Conservation (phyloP, 805 yeast species). For the Priceomyces fermenticarens region DNA sequence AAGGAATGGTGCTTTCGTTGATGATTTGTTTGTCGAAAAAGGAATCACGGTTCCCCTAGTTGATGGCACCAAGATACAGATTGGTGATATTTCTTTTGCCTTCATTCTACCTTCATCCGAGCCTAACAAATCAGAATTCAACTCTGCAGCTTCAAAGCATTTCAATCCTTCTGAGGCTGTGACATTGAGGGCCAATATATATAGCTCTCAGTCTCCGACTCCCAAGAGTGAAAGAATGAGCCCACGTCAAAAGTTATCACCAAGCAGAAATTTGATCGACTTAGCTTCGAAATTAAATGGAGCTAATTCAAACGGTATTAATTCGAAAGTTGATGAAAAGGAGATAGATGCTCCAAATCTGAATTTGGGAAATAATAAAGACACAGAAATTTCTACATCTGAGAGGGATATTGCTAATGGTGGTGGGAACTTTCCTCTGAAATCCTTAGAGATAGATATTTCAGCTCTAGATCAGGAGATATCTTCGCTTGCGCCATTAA, state of each 20-base stretch:
- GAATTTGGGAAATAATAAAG: constrained; percentile 25
- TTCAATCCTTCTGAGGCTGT: constrained; percentile 64
- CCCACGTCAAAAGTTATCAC: neutral
- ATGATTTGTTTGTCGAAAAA: constrained; percentile 82
- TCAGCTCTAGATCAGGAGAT: constrained; percentile 38
- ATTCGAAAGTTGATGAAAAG: constrained; percentile 33
- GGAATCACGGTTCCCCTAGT: constrained; percentile 87
- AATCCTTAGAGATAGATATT: constrained; percentile 24
- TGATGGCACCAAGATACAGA: constrained; percentile 82
- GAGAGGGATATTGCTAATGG: constrained; percentile 35
- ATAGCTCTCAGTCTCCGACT: constrained; percentile 17
- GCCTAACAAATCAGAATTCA: constrained; percentile 23
- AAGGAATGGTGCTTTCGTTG: constrained; percentile 95
- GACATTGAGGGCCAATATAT: constrained; percentile 50
- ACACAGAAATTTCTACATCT: constrained; percentile 13
- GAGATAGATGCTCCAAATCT: constrained; percentile 31
- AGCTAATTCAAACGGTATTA: constrained; percentile 24
- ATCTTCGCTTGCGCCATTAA: constrained; percentile 37
- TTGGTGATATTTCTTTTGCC: constrained; percentile 86
- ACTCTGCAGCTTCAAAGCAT: constrained; percentile 26
- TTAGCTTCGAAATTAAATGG: neutral
- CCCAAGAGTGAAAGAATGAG: constrained; percentile 7
- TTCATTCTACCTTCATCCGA: constrained; percentile 80
- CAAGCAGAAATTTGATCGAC: constrained; percentile 1
- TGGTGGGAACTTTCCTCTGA: constrained; percentile 28